Evolutionary conservation across 139 green algal genomes (phyloP).

Genomic region (Chlamydomonas sphaeroides): DNA sequence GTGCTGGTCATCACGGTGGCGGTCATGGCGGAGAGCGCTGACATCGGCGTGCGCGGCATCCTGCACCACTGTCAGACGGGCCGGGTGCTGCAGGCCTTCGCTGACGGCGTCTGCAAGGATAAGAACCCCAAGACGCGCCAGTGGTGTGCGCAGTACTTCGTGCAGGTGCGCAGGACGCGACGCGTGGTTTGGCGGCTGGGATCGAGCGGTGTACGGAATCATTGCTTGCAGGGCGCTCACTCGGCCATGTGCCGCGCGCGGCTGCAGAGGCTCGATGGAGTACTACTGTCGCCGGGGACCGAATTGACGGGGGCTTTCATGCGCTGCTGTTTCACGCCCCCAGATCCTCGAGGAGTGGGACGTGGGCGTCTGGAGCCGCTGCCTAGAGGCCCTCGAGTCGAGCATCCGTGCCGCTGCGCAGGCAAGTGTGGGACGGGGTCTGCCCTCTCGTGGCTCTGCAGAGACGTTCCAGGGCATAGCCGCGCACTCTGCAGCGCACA

Average conservation of each 20-base stretch:
- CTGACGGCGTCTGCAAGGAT: constrained; percentile 54
- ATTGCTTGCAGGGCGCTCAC: too few relatives aligned
- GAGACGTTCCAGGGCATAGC: too few relatives aligned
- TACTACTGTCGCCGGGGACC: too few relatives aligned
- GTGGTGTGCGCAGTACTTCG: constrained; percentile 55
- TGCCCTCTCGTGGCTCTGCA: too few relatives aligned
- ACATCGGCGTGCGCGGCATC: constrained; percentile 58
- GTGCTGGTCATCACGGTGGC: constrained; percentile 83
- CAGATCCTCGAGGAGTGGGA: constrained; percentile 58
- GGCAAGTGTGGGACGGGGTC: too few relatives aligned
- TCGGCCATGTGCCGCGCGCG: too few relatives aligned
- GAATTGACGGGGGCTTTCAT: too few relatives aligned
- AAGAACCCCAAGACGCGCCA: constrained; percentile 73
- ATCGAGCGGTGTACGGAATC: too few relatives aligned
- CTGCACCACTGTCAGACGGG: constrained; percentile 65
- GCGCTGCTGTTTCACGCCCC: too few relatives aligned
- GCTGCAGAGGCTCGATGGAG: too few relatives aligned
- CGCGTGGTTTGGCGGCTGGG: too few relatives aligned
- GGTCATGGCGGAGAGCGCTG: constrained; percentile 78
- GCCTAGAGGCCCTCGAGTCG: constrained; percentile 59
- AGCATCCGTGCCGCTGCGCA: constrained; percentile 49
- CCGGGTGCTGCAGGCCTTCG: constrained; percentile 64
- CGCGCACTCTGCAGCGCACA: too few relatives aligned
- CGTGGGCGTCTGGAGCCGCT: constrained; percentile 55
- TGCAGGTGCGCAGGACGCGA: constrained; percentile 43